Conservation (phyloP, 2,329 filamentous ascomycete genomes). For the Paracoccidioides brasiliensis region DNA sequence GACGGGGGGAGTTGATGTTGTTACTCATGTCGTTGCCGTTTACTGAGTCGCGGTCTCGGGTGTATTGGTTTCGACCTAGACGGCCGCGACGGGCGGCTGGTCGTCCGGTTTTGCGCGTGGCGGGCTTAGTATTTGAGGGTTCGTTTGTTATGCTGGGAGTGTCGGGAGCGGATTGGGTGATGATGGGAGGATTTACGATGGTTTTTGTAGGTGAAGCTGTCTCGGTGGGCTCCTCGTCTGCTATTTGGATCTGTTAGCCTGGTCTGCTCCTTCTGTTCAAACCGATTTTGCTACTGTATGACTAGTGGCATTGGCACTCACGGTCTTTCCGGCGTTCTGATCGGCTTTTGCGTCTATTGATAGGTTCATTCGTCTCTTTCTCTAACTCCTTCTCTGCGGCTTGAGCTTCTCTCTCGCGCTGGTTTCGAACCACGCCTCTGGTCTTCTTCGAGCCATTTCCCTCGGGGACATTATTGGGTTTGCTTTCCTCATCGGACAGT, state of each 20-base stretch:
- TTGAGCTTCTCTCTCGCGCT: conserved; percentile 36
- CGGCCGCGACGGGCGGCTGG: conserved; percentile 54
- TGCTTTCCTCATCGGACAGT: conserved; percentile 55
- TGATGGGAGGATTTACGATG: conserved; percentile 25
- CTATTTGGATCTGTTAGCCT: neutral
- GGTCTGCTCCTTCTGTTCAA: neutral
- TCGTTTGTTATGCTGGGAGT: conserved; percentile 28
- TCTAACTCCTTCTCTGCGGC: conserved; percentile 56
- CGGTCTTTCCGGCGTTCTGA: conserved; percentile 74
- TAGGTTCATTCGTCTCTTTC: conserved; percentile 57
- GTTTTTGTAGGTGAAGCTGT: conserved; percentile 41
- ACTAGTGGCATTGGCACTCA: conserved; percentile 26
- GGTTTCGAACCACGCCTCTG: conserved; percentile 43
- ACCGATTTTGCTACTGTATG: too few species aligned
- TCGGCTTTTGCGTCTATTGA: conserved; percentile 67
- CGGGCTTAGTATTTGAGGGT: conserved; percentile 25
- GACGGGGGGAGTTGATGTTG: conserved; percentile 27
- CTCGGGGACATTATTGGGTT: conserved; percentile 21
- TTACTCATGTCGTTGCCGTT: conserved; percentile 33
- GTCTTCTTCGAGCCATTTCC: conserved; percentile 42
- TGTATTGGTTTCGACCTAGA: conserved; percentile 67
- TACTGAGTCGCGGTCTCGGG: conserved; percentile 56
- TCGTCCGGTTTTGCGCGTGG: conserved; percentile 48
- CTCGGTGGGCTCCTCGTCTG: conserved; percentile 62
- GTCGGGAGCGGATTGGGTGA: conserved; percentile 31